Base-by-base conservation (phyloP, 2,329 filamentous ascomycete species). In the Exophiala dermatitidis region DNA sequence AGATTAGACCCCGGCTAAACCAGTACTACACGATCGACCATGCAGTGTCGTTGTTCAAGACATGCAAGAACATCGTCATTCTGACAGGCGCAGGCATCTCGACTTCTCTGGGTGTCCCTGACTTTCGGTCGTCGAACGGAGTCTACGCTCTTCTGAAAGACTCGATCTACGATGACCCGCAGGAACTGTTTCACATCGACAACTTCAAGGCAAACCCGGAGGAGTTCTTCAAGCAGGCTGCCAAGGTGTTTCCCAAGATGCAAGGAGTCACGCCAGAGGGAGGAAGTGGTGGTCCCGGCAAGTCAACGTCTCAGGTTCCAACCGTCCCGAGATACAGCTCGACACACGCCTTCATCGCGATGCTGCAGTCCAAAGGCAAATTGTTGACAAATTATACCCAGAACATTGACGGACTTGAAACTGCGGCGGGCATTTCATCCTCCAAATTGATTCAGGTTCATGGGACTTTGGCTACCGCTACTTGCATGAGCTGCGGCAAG, bases 301-400 rank as follows among this genome's bases (percentile, higher is more conserved):
- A 44, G 29, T 47, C 52, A 42, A 6, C 30, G n/a, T 6, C 4
- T 12, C 6, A 26, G 43, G 37, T 36, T 31, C 43, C 46, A n/a
- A 10, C 51, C 3, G 53, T 60, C 9, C 83, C 88, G 61, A 83
- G 83, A 63, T 95, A 83, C 74, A 90, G 91, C 1, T 90, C 91
- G 0, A 97, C 93, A 0, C 93, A 98, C 74, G 84, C 86, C 49
- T 98, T 98, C 73, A 94, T 98, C 65, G 82, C 84, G 33, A 78
- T 96, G 63, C 79, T 98, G 34, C 88, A 98, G 69, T 80, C 91
- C 62, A 86, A 90, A 69, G 83, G 81, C 60, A 95, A 95, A 69
- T 80, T 98, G 4, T 80, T 96, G 55, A 97, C 90, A 40, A 96
- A 97, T 72, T 98, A 96, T 74, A 95, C 93, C 0, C 93, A 98